These are phyloP conservation scores for Camellia granthamiana DNA, from an alignment of 148 eudicot species.

Conservation along the genomic window DNA sequence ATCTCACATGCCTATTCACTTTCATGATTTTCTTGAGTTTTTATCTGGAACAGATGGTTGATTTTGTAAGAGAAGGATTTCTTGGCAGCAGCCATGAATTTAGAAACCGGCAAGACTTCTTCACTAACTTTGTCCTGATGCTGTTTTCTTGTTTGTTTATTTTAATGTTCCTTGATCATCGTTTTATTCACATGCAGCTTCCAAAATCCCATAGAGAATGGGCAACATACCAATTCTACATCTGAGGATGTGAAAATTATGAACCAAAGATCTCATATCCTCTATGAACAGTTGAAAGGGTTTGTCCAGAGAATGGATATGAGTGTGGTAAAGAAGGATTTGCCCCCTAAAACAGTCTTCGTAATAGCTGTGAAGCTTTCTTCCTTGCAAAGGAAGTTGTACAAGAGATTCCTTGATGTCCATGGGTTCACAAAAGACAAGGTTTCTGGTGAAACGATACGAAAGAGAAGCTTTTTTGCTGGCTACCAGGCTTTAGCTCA, in stretches of 20 bases:
- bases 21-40: conserved; percentile 10
- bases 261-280: conserved; percentile 95
- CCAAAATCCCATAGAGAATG: conserved; percentile 93
- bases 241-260: conserved; percentile 88
- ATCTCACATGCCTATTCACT: not conserved
- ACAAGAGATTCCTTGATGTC: conserved; percentile 80
- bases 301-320: conserved; percentile 98
- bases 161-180: conserved; percentile 12
- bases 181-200: conserved; percentile 47
- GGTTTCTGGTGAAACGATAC: conserved; percentile 62
- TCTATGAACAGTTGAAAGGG: conserved; percentile 91
- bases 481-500: conserved; percentile 97
- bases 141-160: not conserved
- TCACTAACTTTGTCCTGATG: not conserved
- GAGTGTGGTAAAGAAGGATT: conserved; percentile 92
- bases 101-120: conserved; percentile 73
- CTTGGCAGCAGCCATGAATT: conserved; percentile 96
- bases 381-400: conserved; percentile 70
- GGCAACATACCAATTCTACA: conserved; percentile 91
- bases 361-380: conserved; percentile 93
- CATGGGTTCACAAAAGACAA: conserved; percentile 69
- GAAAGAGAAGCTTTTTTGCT: conserved; percentile 62
- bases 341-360: conserved; percentile 94
- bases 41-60: conserved; percentile 77
- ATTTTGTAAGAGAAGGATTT: conserved; percentile 97